Conservation (phyloP, 495 filamentous ascomycete species). For the Penicillium goetzii region DNA sequence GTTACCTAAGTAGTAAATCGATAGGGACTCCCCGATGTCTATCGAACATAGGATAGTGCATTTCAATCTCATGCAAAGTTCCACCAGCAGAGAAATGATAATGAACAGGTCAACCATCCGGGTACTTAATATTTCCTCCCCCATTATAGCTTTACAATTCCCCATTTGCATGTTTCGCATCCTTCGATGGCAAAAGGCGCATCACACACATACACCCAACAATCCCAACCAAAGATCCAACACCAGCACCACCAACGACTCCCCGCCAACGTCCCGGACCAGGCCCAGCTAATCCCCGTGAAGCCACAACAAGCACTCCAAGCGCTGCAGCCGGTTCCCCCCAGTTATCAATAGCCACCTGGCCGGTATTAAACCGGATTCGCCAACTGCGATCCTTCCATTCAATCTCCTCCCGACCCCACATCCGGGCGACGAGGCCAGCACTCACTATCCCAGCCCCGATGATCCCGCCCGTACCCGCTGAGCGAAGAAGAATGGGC, state of each 20-base stretch:
- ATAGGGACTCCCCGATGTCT: too few species aligned
- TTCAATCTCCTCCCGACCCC: constrained; percentile 58
- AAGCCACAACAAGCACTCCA: constrained; percentile 33
- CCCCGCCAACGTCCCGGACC: constrained; percentile 32
- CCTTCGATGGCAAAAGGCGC: neutral
- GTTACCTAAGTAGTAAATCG: too few species aligned
- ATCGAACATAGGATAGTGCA: too few species aligned
- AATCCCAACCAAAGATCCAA: constrained; percentile 42
- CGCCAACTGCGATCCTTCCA: constrained; percentile 67
- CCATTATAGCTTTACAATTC: neutral
- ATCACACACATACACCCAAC: constrained; percentile 55
- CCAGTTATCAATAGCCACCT: constrained; percentile 58
- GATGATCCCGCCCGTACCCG: constrained; percentile 33
- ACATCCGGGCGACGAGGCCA: constrained; percentile 51
- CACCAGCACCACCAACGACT: constrained; percentile 36
- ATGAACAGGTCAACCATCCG: too few species aligned
- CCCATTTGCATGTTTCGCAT: neutral
- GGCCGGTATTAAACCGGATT: constrained; percentile 55
- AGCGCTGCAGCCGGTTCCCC: constrained; percentile 42
- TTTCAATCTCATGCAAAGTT: too few species aligned
- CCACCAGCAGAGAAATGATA: too few species aligned
- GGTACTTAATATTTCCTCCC: too few species aligned
- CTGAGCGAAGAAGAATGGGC: constrained; percentile 39
- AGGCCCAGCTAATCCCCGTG: constrained; percentile 10
- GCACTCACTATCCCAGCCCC: constrained; percentile 37